A percentile compares a stretch with the other conserved stretches of the same genome.
Evolutionary conservation across 176 grass and related monocot species (phyloP).

Genomic region (Typha latifolia): DNA sequence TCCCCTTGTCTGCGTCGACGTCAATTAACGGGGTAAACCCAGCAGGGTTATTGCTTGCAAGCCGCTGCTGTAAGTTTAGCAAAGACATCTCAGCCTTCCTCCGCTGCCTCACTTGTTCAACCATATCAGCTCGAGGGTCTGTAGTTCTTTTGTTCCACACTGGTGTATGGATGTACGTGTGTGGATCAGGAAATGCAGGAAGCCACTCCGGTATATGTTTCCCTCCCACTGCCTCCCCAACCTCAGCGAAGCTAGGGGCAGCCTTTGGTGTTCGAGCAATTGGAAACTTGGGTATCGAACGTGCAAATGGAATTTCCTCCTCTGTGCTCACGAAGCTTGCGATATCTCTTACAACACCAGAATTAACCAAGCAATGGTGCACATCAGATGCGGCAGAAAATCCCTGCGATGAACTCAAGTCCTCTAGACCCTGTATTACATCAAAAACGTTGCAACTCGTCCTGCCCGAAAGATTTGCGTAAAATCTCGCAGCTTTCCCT

Average conservation of each 20-base stretch:
- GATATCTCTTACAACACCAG: constrained; percentile 57
- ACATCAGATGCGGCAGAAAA: constrained; percentile 46
- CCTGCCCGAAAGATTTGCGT: constrained; percentile 63
- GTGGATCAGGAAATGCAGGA: constrained; percentile 56
- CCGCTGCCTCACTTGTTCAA: constrained; percentile 45
- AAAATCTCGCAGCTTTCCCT: constrained; percentile 47
- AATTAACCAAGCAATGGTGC: constrained; percentile 46
- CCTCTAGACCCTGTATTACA: constrained; percentile 66
- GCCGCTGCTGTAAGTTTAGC: constrained; percentile 56
- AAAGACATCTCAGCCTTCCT: constrained; percentile 71
- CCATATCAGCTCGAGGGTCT: constrained; percentile 36
- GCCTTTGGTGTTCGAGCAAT: constrained; percentile 18
- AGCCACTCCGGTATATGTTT: constrained; percentile 72
- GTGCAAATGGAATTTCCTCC: constrained; percentile 53
- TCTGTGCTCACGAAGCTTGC: constrained; percentile 28
- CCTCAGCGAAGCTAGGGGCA: constrained; percentile 10
- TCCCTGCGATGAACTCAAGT: constrained; percentile 45
- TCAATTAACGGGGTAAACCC: constrained; percentile 20
- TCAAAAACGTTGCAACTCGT: constrained; percentile 62
- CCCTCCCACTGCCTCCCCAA: constrained; percentile 29
- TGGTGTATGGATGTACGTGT: constrained; percentile 38
- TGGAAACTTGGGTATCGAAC: constrained; percentile 45
- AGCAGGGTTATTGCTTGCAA: constrained; percentile 36
- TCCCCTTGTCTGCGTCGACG: constrained; percentile 33
- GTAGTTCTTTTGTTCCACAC: constrained; percentile 40